Conservation (phyloP, 768 basidiomycete genomes). For the Lentinus tigrinus region DNA sequence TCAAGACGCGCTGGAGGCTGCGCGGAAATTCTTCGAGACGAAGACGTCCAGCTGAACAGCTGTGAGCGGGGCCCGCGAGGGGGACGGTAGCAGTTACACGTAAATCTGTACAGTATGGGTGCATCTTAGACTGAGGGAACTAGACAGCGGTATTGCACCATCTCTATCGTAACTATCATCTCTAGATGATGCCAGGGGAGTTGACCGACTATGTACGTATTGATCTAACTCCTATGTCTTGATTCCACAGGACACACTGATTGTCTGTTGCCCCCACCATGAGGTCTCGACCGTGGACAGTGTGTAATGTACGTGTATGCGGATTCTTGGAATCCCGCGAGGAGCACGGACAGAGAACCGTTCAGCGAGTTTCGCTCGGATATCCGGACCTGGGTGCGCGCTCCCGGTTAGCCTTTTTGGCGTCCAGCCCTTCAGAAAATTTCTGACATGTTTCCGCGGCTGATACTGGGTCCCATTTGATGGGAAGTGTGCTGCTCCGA, state of each 20-base stretch:
- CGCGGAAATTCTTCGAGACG: constrained; percentile 39
- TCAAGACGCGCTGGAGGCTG: constrained; percentile 63
- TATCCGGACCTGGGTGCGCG: neutral
- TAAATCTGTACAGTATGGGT: constrained; percentile 17
- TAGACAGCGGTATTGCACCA: neutral
- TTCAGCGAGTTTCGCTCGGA: too few relatives aligned
- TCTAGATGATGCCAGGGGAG: neutral
- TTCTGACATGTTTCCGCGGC: too few relatives aligned
- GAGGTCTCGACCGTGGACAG: neutral
- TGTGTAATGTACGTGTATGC: too few relatives aligned
- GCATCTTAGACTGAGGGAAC: constrained; percentile 4
- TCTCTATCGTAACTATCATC: neutral
- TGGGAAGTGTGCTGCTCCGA: too few relatives aligned
- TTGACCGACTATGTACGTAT: neutral
- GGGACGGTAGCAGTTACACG: constrained; percentile 8
- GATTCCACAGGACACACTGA: too few relatives aligned
- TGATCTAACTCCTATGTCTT: neutral
- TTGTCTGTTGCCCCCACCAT: neutral
- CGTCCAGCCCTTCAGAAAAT: too few relatives aligned
- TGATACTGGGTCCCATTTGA: too few relatives aligned
- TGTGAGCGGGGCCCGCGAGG: neutral
- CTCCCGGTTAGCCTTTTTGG: too few relatives aligned
- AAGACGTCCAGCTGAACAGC: constrained; percentile 11
- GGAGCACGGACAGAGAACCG: too few relatives aligned
- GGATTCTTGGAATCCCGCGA: too few relatives aligned